Evolutionary conservation across 1,139 yeast species (phyloP), one percentile per base, ranked within the genome.

Genomic region (Meyerozyma guilliermondii): DNA sequence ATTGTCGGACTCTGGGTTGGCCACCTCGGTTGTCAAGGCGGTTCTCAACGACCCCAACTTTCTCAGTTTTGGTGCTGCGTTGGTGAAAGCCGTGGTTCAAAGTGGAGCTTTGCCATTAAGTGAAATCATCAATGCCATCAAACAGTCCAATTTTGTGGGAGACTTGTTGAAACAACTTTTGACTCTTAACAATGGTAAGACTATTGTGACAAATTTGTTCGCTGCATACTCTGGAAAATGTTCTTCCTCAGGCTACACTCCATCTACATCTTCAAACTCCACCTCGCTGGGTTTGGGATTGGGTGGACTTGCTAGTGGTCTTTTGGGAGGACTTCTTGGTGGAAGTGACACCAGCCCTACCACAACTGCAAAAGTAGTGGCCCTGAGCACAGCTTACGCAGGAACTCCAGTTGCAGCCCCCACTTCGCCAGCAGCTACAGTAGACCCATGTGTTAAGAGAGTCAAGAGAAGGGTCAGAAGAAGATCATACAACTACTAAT

Each of bases 191-290:
- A 70, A 74, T 39, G 62, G 69, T 49, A 47, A 59, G 43, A 65
- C 70, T n/a, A 67, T 71, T 40, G 59, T 64, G 31, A 58, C 63
- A 40, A 69, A 68, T 43, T 71, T 75, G 2, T 64, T 70, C 46
- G 73, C 74, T 39, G 76, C 76, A 3, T 65, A 62, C 48, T 60
- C 68, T 18, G 76, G 76, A 36, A 55, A 60, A 43, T 71, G 76
- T 60, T 33, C 45, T 36, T 46, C 47, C 4, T 22, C 46, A 3
- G 11, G 40, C 33, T 20, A 41, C 20, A 20, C 43, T 8, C 35
- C 50, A 16, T 16, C 39, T 6, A 38, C 39, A 3, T 38, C 46
- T 8, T 29, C 39, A 20, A 29, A 42, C 18, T 39, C 51, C n/a
- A 30, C 44, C 20, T 36, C 50, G 9, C 39, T 48, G n/a, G 27